A percentile compares a stretch with the other conserved stretches of the same genome.
Conservation (phyloP, 2,329 filamentous ascomycete genomes). For the Hypoxylon sp. region DNA sequence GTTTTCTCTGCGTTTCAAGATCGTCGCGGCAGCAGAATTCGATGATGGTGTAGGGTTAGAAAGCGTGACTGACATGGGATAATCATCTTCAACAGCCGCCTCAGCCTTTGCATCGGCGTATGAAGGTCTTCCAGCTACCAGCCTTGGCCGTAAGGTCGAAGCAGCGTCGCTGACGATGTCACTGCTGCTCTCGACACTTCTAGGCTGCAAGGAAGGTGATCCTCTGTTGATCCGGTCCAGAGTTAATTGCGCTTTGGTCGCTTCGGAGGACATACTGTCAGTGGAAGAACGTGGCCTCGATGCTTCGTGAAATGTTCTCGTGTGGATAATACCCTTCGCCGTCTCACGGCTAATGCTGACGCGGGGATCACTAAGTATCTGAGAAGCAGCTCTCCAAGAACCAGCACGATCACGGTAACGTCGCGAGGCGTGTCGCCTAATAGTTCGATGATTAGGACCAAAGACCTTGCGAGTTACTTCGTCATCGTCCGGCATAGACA, state of each 20-base stretch:
- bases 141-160: conserved; percentile 49
- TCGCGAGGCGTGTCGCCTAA: conserved; percentile 55
- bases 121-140: conserved; percentile 52
- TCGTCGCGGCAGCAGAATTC: conserved; percentile 52
- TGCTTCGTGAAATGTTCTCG: conserved; percentile 33
- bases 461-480: conserved; percentile 47
- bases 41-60: conserved; percentile 53
- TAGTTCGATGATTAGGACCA: conserved; percentile 57
- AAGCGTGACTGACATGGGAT: conserved; percentile 50
- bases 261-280: conserved; percentile 51
- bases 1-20: conserved; percentile 52
- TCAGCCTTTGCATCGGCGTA: conserved; percentile 53
- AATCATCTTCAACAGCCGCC: conserved; percentile 45
- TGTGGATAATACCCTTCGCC: conserved; percentile 54
- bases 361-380: conserved; percentile 56
- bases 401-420: conserved; percentile 61
- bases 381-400: conserved; percentile 58
- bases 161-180: conserved; percentile 43
- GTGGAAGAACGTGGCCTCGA: conserved; percentile 46
- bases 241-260: conserved; percentile 59
- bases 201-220: conserved; percentile 51
- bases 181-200: conserved; percentile 13
- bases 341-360: conserved; percentile 59
- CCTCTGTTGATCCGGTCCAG: conserved; percentile 59
- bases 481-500: conserved; percentile 51